phyloP scores from a whole-genome alignment of 106 monocot genomes.

The Alisma plantagoaquatica region DNA sequence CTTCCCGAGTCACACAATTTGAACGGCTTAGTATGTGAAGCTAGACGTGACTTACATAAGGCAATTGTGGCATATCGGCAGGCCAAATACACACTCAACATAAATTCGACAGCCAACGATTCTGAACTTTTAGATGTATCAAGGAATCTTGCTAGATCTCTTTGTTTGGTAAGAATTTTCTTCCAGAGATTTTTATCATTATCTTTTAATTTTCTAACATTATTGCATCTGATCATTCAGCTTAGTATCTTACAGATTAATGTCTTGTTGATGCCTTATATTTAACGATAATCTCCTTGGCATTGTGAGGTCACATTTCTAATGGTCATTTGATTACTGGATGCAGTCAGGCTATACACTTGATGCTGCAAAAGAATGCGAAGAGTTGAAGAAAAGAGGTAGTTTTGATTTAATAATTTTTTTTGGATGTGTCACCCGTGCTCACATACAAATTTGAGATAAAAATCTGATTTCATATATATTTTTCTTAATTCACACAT shows the following conservation, averaged over 20 bases:
- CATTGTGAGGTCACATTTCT: too few species aligned
- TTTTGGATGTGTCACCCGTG: too few species aligned
- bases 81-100: constrained; percentile 39
- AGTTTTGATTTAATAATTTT: constrained; percentile 1
- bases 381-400: constrained; percentile 70
- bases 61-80: constrained; percentile 53
- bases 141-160: constrained; percentile 80
- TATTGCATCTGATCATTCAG: too few species aligned
- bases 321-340: background rate
- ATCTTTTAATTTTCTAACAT: background rate
- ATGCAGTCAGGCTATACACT: constrained; percentile 58
- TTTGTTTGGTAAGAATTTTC: constrained; percentile 51
- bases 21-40: constrained; percentile 77
- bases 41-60: constrained; percentile 53
- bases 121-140: constrained; percentile 43
- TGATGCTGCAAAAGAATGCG: constrained; percentile 64
- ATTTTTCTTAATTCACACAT: too few species aligned
- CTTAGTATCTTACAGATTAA: background rate
- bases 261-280: background rate
- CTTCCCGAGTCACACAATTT: constrained; percentile 86
- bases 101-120: constrained; percentile 12
- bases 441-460: too few species aligned
- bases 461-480: too few species aligned
- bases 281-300: too few species aligned
- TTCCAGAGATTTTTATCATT: background rate